Evolutionary conservation across 2,329 filamentous ascomycete species (phyloP).

Genomic region (Endocalyx cinctus): DNA sequence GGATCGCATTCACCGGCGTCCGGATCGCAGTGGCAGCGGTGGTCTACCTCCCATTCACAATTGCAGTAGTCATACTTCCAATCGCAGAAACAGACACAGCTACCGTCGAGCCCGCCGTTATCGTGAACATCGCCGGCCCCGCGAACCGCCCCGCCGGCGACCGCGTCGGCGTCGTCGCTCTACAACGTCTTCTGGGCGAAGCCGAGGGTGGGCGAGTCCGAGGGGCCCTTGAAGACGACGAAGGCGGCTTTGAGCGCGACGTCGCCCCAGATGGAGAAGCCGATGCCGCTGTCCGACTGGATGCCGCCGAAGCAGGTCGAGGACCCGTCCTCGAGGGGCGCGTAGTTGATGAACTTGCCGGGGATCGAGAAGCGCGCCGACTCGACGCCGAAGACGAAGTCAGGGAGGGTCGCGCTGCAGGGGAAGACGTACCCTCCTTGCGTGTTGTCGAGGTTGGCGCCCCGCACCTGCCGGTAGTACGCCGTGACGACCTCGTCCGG

Average conservation of each 20-base stretch:
- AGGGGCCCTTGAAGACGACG: conserved; percentile 51
- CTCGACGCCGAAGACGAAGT: conserved; percentile 46
- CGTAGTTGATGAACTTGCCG: conserved; percentile 46
- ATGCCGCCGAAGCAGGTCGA: conserved; percentile 60
- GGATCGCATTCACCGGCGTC: no score
- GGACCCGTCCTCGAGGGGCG: conserved; percentile 36
- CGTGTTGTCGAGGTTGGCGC: no score
- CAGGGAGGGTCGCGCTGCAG: conserved; percentile 42
- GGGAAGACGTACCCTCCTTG: no score
- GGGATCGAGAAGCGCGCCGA: conserved; percentile 43
- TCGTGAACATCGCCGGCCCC: no score
- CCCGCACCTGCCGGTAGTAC: no score
- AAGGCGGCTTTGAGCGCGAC: conserved; percentile 63
- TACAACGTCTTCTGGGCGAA: conserved; percentile 33
- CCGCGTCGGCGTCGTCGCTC: background rate
- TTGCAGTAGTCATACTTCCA: no score
- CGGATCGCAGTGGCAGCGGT: no score
- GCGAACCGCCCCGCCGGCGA: no score
- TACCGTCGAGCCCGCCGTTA: no score
- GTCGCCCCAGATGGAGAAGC: conserved; percentile 59
- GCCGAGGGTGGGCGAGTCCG: conserved; percentile 35
- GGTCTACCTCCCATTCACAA: no score
- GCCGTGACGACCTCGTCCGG: conserved; percentile 39
- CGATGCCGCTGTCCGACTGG: conserved; percentile 37
- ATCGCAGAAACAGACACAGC: no score